Evolutionary conservation across 1,139 yeast genomes (phyloP).

Genomic region (Yamadazyma pseudoaaseri): DNA sequence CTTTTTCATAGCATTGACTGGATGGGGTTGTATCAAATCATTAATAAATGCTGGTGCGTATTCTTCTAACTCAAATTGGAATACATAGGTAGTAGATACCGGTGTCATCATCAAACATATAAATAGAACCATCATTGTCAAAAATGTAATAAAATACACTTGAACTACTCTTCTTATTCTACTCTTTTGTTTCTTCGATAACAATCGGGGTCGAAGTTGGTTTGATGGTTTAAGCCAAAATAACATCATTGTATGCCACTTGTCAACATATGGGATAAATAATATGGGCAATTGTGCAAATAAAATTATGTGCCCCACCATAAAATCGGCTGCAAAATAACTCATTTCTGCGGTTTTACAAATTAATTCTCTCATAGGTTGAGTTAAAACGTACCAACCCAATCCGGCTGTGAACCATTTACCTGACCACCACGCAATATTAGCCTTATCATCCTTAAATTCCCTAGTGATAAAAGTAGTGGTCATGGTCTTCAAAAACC

Average conservation of each 20-base stretch:
- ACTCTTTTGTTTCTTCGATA: conserved; percentile 33
- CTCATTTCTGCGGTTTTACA: conserved; percentile 58
- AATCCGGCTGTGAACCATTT: conserved; percentile 56
- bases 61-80: conserved; percentile 36
- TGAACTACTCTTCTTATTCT: conserved; percentile 27
- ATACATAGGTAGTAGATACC: conserved; percentile 24
- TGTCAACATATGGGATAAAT: conserved; percentile 58
- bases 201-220: conserved; percentile 42
- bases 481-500: conserved; percentile 40
- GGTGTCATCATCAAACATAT: conserved; percentile 43
- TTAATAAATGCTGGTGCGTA: conserved; percentile 34
- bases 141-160: conserved; percentile 38
- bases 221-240: conserved; percentile 76
- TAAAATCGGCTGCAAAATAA: conserved; percentile 51
- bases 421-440: conserved; percentile 70
- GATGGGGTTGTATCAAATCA: conserved; percentile 43
- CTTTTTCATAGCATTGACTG: conserved; percentile 23
- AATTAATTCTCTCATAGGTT: conserved; percentile 53
- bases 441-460: conserved; percentile 47
- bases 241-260: conserved; percentile 75
- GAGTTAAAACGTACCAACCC: conserved; percentile 50
- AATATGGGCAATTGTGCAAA: conserved; percentile 52
- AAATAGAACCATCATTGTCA: conserved; percentile 36
- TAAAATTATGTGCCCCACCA: conserved; percentile 51
- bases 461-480: conserved; percentile 48